Conservation (phyloP, 345 rosid genomes). For the Eucalyptus curtisii region DNA sequence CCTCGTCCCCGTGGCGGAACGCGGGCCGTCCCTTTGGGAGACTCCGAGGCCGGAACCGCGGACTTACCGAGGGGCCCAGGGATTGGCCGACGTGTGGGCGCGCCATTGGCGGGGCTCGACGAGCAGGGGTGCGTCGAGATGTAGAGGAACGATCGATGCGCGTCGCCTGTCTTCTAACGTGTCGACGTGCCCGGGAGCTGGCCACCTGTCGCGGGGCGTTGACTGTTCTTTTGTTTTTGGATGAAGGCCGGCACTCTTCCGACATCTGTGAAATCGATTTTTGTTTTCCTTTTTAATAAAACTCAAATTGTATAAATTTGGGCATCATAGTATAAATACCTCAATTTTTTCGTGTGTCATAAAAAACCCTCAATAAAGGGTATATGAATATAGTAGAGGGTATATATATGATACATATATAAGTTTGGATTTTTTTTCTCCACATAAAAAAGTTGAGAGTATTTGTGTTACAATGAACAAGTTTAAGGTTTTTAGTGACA, state of each 20-base stretch:
- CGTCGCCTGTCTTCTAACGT: not conserved
- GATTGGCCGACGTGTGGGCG: not conserved
- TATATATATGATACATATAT: too few species aligned
- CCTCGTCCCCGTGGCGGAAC: not conserved
- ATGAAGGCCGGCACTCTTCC: not conserved
- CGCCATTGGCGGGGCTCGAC: not conserved
- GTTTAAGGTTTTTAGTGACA: not conserved
- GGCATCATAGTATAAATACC: not conserved
- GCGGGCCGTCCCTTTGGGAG: not conserved
- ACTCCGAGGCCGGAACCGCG: not conserved
- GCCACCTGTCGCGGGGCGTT: not conserved
- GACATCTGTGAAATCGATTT: not conserved
- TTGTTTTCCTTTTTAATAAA: not conserved
- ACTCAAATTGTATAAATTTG: too few species aligned
- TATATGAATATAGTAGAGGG: too few species aligned
- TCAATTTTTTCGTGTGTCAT: fast-evolving
- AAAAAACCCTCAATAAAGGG: not conserved
- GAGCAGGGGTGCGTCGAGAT: not conserved
- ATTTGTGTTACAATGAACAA: too few species aligned
- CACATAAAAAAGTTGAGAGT: fast-evolving
- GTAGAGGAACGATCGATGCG: not conserved
- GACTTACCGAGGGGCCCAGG: not conserved
- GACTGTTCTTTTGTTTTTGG: not conserved
- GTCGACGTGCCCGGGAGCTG: not conserved
- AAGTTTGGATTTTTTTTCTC: too few species aligned